Evolutionary conservation across 2,329 filamentous ascomycete genomes (phyloP), one percentile per base, ranked within the genome.

Genomic region (Alternaria arborescens): DNA sequence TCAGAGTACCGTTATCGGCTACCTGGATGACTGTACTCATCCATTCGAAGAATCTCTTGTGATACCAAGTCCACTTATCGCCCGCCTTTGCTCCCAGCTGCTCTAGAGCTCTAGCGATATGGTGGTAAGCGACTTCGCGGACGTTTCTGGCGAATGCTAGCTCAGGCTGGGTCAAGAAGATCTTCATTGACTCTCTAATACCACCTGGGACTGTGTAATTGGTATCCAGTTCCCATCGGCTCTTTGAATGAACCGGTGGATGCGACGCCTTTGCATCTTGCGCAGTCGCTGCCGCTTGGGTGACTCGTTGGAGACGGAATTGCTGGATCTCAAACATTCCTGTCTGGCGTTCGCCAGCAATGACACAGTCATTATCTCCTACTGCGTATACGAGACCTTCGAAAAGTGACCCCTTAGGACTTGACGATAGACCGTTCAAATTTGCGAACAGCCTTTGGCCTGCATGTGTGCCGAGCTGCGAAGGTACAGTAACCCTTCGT

Each of bases 11-110:
- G 4, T n/a, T 16, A 22, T 43, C 24, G 28, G 34, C 57, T 46
- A 22, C 24, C 16, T 32, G 42, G 36, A 43, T 38, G 26, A 54
- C 38, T 8, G 18, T 24, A 26, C 32, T 40, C 54, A 61, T 61
- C 59, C 59, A 61, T 8, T 52, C 24, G 26, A 30, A 47, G 16
- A 58, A 54, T 6, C 34, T 34, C 47, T 57, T 54, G 36, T 53
- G 44, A 26, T 44, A 34, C 48, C 54, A 58, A 20, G 34, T 32
- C 54, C 48, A 57, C 12, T 28, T 10, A 12, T 44, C 38, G 26
- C 34, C 22, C 11, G 41, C 12, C 28, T 52, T 28, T 3, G 32
- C n/a, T 11, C 30, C 40, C 26, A 61, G 42, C 14, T 43, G 28
- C 22, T 26, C 26, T 10, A 53, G 20, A 28, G 54, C 54, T 28